Evolutionary conservation across 139 green algal species (phyloP).

Genomic region (Ulvella scutata): DNA sequence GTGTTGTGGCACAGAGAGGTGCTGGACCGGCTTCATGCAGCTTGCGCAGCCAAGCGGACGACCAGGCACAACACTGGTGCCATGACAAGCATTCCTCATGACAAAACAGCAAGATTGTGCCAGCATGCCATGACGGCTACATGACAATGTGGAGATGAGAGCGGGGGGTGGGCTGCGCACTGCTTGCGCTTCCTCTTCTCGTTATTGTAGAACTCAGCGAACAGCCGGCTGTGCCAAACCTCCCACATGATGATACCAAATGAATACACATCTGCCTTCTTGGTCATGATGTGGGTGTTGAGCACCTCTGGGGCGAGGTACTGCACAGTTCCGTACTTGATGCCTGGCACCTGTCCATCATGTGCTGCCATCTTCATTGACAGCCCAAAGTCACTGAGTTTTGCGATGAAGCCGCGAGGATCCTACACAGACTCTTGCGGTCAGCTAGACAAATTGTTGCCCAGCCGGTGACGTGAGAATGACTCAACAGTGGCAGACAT

Average conservation of each 20-base stretch:
- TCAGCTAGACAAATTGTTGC: no score
- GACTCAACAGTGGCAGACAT: no score
- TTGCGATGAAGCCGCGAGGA: background rate
- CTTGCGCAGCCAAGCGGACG: no score
- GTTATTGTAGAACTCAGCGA: background rate
- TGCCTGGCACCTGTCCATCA: background rate
- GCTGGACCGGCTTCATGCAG: no score
- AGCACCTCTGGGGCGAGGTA: background rate
- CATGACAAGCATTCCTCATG: no score
- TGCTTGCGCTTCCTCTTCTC: background rate
- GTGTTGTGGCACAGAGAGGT: no score
- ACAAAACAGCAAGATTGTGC: background rate
- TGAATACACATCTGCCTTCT: conserved; percentile 1
- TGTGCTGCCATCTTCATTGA: conserved; percentile 1
- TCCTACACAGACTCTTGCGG: no score
- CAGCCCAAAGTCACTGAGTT: conserved; percentile 1
- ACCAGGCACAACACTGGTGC: no score
- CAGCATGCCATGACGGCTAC: background rate
- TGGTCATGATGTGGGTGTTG: conserved; percentile 5
- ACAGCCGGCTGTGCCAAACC: background rate
- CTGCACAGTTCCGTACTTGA: background rate
- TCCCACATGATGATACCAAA: conserved; percentile 1
- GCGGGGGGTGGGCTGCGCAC: background rate
- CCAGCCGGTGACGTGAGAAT: no score
- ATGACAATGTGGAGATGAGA: no score